Percentiles rank a stretch among this genome's conserved stretches.
Conservation (phyloP, 208 protist genomes). For the Leptomonas pyrrhocoris region DNA sequence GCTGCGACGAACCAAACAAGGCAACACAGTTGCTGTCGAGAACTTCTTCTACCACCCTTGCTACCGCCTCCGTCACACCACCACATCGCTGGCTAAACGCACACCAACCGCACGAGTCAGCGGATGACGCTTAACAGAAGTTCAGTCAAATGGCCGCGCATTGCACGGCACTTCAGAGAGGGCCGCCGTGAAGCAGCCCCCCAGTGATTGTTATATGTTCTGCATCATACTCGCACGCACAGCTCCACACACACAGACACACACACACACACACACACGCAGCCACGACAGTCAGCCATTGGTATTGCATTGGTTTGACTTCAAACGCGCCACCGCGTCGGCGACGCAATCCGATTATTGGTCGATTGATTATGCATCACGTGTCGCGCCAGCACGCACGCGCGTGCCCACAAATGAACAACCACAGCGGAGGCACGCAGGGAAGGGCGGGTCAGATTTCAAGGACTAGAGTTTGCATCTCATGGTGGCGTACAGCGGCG, state of each 20-base stretch:
- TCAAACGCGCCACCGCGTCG: conserved; percentile 12
- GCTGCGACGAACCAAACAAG: too few relatives aligned
- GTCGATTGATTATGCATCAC: conserved; percentile 19
- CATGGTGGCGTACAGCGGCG: conserved; percentile 26
- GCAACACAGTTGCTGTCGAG: too few relatives aligned
- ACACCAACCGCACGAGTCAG: conserved; percentile 27
- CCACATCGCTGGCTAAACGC: too few relatives aligned
- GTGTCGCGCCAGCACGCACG: conserved; percentile 2
- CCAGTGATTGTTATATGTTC: conserved; percentile 37
- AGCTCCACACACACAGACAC: background rate
- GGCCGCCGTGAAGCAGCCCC: conserved; percentile 24
- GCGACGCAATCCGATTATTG: conserved; percentile 18
- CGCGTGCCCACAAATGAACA: background rate
- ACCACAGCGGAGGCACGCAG: background rate
- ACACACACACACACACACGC: conserved; percentile 6
- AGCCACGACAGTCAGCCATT: conserved; percentile 8
- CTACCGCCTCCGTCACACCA: too few relatives aligned
- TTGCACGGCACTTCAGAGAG: conserved; percentile 27
- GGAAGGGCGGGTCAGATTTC: conserved; percentile 40
- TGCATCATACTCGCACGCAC: conserved; percentile 40
- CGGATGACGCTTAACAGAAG: conserved; percentile 48
- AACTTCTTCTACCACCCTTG: too few relatives aligned
- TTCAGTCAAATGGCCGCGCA: conserved; percentile 32
- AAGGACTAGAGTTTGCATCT: conserved; percentile 55
- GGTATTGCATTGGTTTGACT: conserved; percentile 19